phyloP scores from a whole-genome alignment of 306 rosid species.

The Fagus sylvatica region DNA sequence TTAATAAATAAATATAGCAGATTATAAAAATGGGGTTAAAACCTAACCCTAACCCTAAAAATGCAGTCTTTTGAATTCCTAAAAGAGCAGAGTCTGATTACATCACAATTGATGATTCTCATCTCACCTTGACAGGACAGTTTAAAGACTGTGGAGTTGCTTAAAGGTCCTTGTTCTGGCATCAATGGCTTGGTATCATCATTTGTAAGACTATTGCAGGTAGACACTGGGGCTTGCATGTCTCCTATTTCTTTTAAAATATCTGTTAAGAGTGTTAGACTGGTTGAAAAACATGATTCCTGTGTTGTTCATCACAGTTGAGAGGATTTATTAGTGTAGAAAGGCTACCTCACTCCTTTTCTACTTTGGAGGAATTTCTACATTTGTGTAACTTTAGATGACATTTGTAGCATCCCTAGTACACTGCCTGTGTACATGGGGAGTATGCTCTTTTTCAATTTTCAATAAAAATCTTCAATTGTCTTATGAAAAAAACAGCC shows the following conservation, averaged over 20 bases:
- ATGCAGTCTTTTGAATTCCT: no score
- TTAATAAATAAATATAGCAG: no score
- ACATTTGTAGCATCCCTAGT: no score
- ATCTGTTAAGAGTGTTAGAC: background rate
- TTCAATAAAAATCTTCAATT: no score
- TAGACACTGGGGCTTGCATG: conserved; percentile 23
- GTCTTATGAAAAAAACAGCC: no score
- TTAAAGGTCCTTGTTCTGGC: conserved; percentile 44
- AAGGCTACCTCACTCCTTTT: conserved; percentile 7
- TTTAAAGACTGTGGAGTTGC: conserved; percentile 62
- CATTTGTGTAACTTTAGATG: no score
- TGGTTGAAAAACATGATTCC: conserved; percentile 5
- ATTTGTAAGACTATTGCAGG: conserved; percentile 85
- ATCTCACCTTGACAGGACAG: conserved; percentile 83
- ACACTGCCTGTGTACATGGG: no score
- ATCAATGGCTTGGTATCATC: conserved; percentile 84
- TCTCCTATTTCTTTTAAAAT: conserved; percentile 6
- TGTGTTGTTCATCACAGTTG: background rate
- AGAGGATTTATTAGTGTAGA: conserved; percentile 1
- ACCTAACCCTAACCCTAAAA: no score
- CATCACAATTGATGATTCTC: conserved; percentile 32
- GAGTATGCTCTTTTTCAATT: no score
- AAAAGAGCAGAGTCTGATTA: no score
- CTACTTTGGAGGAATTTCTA: no score
- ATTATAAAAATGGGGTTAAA: no score